phyloP scores from a whole-genome alignment of 192 early-diverging fungal species.

The Backusella psychrophila region DNA sequence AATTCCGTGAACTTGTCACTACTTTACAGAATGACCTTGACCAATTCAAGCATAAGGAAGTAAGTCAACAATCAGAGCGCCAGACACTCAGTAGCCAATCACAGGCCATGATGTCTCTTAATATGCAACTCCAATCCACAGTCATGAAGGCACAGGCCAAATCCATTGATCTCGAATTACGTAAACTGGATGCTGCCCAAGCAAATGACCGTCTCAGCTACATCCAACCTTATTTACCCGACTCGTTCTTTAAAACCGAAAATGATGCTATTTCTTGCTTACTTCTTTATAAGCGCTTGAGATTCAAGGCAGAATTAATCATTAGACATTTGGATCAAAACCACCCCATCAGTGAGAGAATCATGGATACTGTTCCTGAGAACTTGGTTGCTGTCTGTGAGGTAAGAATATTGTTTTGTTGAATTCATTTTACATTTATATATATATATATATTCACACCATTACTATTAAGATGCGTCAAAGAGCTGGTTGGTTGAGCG shows the following conservation, averaged over 20 bases:
- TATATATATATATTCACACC: not conserved
- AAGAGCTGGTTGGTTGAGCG: slow-evolving; percentile 64
- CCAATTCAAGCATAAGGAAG: slow-evolving; percentile 62
- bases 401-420: slow-evolving; percentile 11
- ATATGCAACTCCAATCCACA: slow-evolving; percentile 76
- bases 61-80: slow-evolving; percentile 53
- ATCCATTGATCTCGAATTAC: slow-evolving; percentile 87
- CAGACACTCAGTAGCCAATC: slow-evolving; percentile 60
- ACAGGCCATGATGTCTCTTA: slow-evolving; percentile 79
- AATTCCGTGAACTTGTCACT: slow-evolving; percentile 84
- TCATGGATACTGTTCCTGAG: slow-evolving; percentile 46
- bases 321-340: slow-evolving; percentile 68
- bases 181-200: slow-evolving; percentile 82
- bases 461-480: slow-evolving; percentile 46
- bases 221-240: slow-evolving; percentile 75
- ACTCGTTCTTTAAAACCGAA: slow-evolving; percentile 78
- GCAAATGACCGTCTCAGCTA: slow-evolving; percentile 67
- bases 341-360: slow-evolving; percentile 54
- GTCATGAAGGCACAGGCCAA: slow-evolving; percentile 85
- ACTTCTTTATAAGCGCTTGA: slow-evolving; percentile 76
- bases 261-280: slow-evolving; percentile 71
- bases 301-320: slow-evolving; percentile 80
- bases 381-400: slow-evolving; percentile 56
- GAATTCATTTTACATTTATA: not conserved
- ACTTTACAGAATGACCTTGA: slow-evolving; percentile 76